Percentiles rank a stretch among this genome's conserved stretches.
Conservation (phyloP, 257 asterid genomes). For the Scutellaria minor region DNA sequence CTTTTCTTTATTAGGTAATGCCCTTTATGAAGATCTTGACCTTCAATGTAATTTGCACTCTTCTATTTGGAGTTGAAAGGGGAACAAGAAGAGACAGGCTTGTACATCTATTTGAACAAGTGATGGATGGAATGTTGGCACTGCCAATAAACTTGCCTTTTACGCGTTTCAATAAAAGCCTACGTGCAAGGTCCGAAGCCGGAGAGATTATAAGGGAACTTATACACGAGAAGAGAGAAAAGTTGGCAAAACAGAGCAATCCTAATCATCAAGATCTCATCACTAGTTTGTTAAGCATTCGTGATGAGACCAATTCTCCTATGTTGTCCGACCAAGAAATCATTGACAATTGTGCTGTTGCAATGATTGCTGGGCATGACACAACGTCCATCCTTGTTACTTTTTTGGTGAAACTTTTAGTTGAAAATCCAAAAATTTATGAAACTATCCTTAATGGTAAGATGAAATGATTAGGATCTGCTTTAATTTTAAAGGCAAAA, state of each 20-base stretch:
- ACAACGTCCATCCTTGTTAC: constrained; percentile 25
- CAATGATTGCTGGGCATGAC: constrained; percentile 32
- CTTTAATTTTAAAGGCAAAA: not conserved
- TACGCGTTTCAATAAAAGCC: constrained; percentile 27
- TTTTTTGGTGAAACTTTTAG: constrained; percentile 19
- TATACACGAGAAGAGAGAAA: constrained; percentile 27
- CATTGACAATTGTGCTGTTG: constrained; percentile 3
- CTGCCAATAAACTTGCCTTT: constrained; percentile 31
- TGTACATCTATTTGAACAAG: constrained; percentile 1
- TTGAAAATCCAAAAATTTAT: constrained; percentile 24
- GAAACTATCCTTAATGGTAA: constrained; percentile 13
- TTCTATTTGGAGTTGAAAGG: constrained; percentile 31
- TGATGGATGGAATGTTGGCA: constrained; percentile 18
- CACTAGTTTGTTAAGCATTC: constrained; percentile 29
- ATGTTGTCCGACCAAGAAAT: constrained; percentile 25
- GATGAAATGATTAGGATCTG: not conserved
- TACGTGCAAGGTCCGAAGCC: constrained; percentile 18
- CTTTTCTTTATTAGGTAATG: constrained; percentile 16
- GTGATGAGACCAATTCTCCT: constrained; percentile 6
- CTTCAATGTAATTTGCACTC: constrained; percentile 20
- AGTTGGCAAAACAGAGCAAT: not conserved
- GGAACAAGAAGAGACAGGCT: constrained; percentile 18
- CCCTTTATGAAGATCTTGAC: constrained; percentile 30
- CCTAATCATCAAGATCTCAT: constrained; percentile 20
- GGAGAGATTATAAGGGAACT: constrained; percentile 17